A percentile compares a stretch with the other conserved stretches of the same genome.
Evolutionary conservation across 108 stramenopile species (phyloP).

Genomic region (Asterionellopsis glacialis): DNA sequence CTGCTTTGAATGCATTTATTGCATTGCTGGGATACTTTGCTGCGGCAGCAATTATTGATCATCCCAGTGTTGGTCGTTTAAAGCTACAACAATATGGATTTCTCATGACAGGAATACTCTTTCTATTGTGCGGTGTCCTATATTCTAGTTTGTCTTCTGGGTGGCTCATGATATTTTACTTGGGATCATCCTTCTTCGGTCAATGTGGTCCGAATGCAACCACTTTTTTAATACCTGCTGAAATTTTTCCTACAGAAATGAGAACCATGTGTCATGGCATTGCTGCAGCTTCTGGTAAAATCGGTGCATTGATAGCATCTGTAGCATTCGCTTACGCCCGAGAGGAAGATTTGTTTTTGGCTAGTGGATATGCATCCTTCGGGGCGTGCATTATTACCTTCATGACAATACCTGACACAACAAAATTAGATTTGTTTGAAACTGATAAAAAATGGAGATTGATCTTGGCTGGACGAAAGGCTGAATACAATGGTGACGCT

Average conservation of each 20-base stretch:
- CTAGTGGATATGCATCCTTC: constrained; percentile 54
- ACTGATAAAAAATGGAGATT: constrained; percentile 58
- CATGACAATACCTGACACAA: constrained; percentile 59
- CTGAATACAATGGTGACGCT: constrained; percentile 50
- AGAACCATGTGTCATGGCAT: constrained; percentile 71
- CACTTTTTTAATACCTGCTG: constrained; percentile 57
- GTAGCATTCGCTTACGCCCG: constrained; percentile 39
- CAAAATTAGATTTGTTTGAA: constrained; percentile 53
- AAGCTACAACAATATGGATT: constrained; percentile 58
- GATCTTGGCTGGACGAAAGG: constrained; percentile 28
- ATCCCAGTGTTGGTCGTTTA: constrained; percentile 47
- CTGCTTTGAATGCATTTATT: constrained; percentile 61
- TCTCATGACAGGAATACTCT: constrained; percentile 57
- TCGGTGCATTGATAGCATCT: constrained; percentile 68
- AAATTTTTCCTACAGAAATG: constrained; percentile 60
- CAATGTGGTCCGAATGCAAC: constrained; percentile 76
- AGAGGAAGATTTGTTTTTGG: constrained; percentile 41
- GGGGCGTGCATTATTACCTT: constrained; percentile 47
- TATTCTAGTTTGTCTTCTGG: constrained; percentile 32
- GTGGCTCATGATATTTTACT: constrained; percentile 52
- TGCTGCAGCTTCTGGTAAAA: constrained; percentile 63
- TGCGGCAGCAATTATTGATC: constrained; percentile 59
- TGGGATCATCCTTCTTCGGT: constrained; percentile 63
- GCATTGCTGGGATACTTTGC: constrained; percentile 70
- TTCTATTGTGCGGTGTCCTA: constrained; percentile 47